Percentiles rank a stretch among this genome's conserved stretches.
Conservation (phyloP, 371 early-diverging fungal genomes). For the Zancudomyces culisetae region DNA sequence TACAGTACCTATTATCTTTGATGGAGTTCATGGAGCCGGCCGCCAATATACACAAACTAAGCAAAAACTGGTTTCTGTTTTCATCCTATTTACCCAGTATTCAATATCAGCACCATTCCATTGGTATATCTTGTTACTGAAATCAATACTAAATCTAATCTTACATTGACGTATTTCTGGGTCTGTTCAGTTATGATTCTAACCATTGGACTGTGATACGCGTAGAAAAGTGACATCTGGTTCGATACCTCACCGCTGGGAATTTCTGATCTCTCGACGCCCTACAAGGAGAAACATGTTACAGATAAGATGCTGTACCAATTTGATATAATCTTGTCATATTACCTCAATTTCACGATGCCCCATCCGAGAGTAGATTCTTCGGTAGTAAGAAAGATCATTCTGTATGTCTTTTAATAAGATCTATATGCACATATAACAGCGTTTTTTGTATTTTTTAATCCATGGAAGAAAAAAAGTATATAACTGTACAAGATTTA, state of each 20-base stretch:
- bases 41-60: constrained; percentile 14
- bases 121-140: no score
- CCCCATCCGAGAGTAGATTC: constrained; percentile 59
- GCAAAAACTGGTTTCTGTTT: constrained; percentile 9
- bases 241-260: constrained; percentile 76
- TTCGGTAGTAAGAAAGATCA: constrained; percentile 89
- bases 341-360: constrained; percentile 7
- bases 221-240: constrained; percentile 82
- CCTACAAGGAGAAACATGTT: constrained; percentile 8
- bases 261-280: constrained; percentile 17
- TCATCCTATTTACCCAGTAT: constrained; percentile 9
- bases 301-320: neutral
- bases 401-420: constrained; percentile 80
- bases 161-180: constrained; percentile 12
- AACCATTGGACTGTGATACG: constrained; percentile 83
- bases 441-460: neutral
- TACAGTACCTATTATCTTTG: constrained; percentile 9
- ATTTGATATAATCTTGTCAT: neutral
- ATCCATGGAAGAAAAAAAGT: constrained; percentile 1
- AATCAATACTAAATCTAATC: no score
- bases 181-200: constrained; percentile 61
- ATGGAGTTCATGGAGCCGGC: constrained; percentile 12
- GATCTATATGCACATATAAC: constrained; percentile 41
- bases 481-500: neutral
- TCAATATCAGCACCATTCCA: no score